These are phyloP conservation scores for Chalciporus chontae DNA, from an alignment of 768 basidiomycete species.

Conservation along the genomic window DNA sequence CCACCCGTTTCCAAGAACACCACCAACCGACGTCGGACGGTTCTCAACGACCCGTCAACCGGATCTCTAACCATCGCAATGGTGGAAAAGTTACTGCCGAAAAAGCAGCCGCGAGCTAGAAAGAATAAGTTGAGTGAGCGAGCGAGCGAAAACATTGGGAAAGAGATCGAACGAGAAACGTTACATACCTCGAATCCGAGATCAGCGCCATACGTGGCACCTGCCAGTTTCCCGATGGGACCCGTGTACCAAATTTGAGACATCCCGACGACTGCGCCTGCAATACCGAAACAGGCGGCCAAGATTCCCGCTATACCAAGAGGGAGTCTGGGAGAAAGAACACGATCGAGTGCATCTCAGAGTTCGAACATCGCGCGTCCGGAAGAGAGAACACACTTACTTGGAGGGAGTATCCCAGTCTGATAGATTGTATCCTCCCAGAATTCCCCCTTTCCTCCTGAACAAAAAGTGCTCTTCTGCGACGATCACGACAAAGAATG, in stretches of 20 bases:
- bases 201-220: conserved; percentile 43
- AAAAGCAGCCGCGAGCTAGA: conserved; percentile 43
- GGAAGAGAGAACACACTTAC: conserved; percentile 17
- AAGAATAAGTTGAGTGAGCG: neutral
- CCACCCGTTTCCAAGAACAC: too few relatives aligned
- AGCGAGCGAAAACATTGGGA: too few relatives aligned
- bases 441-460: conserved; percentile 34
- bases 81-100: conserved; percentile 45
- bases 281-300: conserved; percentile 45
- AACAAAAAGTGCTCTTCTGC: conserved; percentile 47
- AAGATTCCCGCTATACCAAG: conserved; percentile 46
- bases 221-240: conserved; percentile 42
- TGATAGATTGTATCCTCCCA: conserved; percentile 51
- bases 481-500: conserved; percentile 45
- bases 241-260: conserved; percentile 52
- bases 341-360: neutral
- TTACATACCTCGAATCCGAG: conserved; percentile 49
- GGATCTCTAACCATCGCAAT: conserved; percentile 49
- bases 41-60: conserved; percentile 35
- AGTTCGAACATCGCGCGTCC: neutral
- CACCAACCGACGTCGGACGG: too few relatives aligned
- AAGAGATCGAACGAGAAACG: too few relatives aligned
- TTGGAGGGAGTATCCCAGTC: conserved; percentile 43
- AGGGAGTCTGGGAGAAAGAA: conserved; percentile 35
- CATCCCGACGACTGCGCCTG: conserved; percentile 51